Conservation (phyloP, 1,284 basidiomycete genomes). For the Ceratobasidium sp. region DNA sequence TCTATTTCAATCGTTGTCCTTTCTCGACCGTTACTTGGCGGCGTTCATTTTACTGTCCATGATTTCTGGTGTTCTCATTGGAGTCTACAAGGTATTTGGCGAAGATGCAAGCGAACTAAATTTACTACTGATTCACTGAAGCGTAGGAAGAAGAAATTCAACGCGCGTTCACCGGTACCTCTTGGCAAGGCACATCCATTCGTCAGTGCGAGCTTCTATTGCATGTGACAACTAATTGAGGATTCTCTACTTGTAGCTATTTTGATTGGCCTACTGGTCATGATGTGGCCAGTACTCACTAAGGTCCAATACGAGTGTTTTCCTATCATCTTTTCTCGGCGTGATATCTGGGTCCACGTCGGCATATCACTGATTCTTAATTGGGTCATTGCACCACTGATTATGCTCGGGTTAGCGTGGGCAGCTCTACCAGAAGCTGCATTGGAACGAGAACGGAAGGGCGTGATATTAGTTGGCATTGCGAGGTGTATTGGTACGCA, state of each 20-base stretch:
- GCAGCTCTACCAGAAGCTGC: conserved; percentile 84
- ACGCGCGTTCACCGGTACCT: conserved; percentile 51
- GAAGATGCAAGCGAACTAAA: conserved; percentile 47
- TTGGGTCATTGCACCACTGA: conserved; percentile 83
- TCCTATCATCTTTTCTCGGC: conserved; percentile 68
- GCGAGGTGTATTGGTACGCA: conserved; percentile 61
- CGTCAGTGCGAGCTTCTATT: conserved; percentile 52
- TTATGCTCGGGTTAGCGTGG: conserved; percentile 89
- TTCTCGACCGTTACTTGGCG: conserved; percentile 77
- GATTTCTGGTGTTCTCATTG: conserved; percentile 84
- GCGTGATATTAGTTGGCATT: conserved; percentile 72
- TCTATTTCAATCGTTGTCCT: conserved; percentile 57
- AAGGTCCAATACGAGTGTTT: conserved; percentile 85
- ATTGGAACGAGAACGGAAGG: conserved; percentile 59
- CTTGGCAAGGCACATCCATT: conserved; percentile 57
- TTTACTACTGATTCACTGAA: conserved; percentile 64
- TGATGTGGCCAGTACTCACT: conserved; percentile 84
- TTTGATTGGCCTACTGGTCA: conserved; percentile 80
- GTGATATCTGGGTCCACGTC: conserved; percentile 77
- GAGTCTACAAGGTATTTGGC: conserved; percentile 61
- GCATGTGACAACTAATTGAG: not conserved
- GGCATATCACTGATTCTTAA: conserved; percentile 79
- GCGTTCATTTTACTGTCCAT: conserved; percentile 80
- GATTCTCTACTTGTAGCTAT: conserved; percentile 66
- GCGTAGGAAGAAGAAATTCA: conserved; percentile 63